Evolutionary conservation across 345 rosid genomes (phyloP), one percentile per base, ranked within the genome.

Genomic region (Populus ilicifolia): DNA sequence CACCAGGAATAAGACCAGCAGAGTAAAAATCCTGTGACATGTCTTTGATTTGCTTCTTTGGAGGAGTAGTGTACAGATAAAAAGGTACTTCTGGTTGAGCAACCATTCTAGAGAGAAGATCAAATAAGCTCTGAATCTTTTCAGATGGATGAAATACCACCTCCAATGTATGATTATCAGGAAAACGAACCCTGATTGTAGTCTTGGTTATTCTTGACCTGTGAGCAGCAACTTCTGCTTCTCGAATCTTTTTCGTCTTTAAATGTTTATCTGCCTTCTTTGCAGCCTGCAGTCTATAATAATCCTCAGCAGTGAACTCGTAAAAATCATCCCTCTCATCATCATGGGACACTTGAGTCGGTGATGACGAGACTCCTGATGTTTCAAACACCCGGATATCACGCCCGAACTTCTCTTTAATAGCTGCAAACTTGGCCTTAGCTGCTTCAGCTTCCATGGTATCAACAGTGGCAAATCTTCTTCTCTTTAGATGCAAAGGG

Each of bases 1-100:
- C 98, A 66, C 99, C 98, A 54, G 98, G 99, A 87, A 96, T 39
- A 77, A 96, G 92, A 54, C 98, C 93, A 74, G 96, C 92, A 4
- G 94, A 76, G 88, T 81, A 91, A 70, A 92, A 91, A 84, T 96
- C 99, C 77, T 81, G 88, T n/a, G 91, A 88, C 75, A 87, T 81
- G 82, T 96, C 94, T 79, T 88, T 89, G 44, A 96, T 79, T 80
- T 85, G 85, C 85, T 89, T 90, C 86, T 93, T 96, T 2, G 99
- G 99, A 67, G 99, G 98, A 78, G 98, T 88, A 8, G 97, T 91
- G 80, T 90, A 96, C 76, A 95, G 25, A 79, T 88, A 88, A 85
- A 93, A 96, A 23, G 94, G 93, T 27, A 85, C 67, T 75, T 87
- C 92, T 25, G 96, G 92, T 30, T 63, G 86, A 35, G 97, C 85